A percentile compares a stretch with the other conserved stretches of the same genome.
Conservation (phyloP, 805 yeast species). For the Candida patagonica region DNA sequence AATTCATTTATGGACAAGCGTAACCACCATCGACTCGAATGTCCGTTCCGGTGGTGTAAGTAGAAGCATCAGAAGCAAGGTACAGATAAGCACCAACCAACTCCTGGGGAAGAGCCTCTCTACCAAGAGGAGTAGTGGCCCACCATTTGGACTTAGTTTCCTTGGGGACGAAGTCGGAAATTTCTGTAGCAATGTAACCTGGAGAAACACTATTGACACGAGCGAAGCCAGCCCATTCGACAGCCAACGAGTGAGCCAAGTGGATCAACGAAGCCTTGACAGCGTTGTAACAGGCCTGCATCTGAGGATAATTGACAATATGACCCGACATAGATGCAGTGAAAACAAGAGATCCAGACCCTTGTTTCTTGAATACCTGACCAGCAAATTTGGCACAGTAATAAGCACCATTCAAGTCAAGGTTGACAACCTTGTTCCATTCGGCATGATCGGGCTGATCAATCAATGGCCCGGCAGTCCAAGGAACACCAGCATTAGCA, state of each 20-base stretch:
- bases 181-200: slow-evolving; percentile 74
- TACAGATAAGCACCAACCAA: slow-evolving; percentile 72
- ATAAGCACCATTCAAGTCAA: slow-evolving; percentile 73
- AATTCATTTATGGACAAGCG: slow-evolving; percentile 33
- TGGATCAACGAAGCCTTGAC: slow-evolving; percentile 81
- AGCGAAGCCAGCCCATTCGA: slow-evolving; percentile 88
- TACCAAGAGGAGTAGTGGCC: slow-evolving; percentile 53
- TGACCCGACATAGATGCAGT: slow-evolving; percentile 89
- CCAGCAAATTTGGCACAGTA: slow-evolving; percentile 74
- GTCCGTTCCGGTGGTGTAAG: slow-evolving; percentile 73
- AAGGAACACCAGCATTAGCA: slow-evolving; percentile 84
- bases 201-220: slow-evolving; percentile 77
- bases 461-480: slow-evolving; percentile 57
- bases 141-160: slow-evolving; percentile 43
- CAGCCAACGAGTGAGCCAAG: slow-evolving; percentile 66
- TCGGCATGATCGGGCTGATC: slow-evolving; percentile 42
- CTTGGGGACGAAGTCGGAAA: slow-evolving; percentile 40
- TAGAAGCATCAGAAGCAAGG: slow-evolving; percentile 72
- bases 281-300: slow-evolving; percentile 78
- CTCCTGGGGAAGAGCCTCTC: slow-evolving; percentile 67
- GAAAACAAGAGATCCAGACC: slow-evolving; percentile 67
- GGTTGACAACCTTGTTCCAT: slow-evolving; percentile 65
- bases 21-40: slow-evolving; percentile 75
- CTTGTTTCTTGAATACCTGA: slow-evolving; percentile 59
- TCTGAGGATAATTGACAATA: slow-evolving; percentile 78